These are phyloP conservation scores for Boletus rubescentipes DNA, from an alignment of 768 basidiomycete genomes.

Conservation along the genomic window DNA sequence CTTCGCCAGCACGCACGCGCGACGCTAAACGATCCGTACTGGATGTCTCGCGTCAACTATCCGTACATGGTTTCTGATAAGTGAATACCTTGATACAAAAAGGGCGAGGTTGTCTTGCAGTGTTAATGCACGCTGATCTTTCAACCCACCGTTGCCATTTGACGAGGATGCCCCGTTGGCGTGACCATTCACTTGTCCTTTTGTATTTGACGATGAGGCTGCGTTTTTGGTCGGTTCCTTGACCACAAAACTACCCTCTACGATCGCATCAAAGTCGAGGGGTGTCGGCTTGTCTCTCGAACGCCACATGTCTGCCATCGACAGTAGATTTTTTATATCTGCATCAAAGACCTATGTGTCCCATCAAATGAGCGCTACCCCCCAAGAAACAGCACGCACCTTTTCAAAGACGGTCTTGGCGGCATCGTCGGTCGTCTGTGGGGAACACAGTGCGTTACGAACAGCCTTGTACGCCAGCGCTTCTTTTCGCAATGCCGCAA, in stretches of 20 bases:
- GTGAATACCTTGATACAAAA: conserved; percentile 78
- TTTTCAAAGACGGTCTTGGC: conserved; percentile 82
- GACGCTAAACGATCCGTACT: conserved; percentile 81
- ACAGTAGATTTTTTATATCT: conserved; percentile 85
- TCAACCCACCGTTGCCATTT: conserved; percentile 44
- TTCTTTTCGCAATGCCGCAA: conserved; percentile 85
- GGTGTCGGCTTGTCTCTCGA: conserved; percentile 83
- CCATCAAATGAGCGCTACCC: not conserved
- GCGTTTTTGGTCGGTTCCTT: conserved; percentile 27
- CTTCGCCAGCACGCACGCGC: conserved; percentile 64
- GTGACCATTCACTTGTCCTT: conserved; percentile 28
- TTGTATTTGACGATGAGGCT: conserved; percentile 14
- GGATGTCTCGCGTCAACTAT: conserved; percentile 9
- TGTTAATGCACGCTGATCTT: conserved; percentile 78
- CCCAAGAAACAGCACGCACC: conserved; percentile 40
- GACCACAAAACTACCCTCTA: conserved; percentile 57
- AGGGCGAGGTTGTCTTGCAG: conserved; percentile 80
- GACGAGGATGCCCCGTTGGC: conserved; percentile 17
- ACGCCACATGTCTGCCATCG: conserved; percentile 98
- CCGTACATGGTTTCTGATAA: not conserved
- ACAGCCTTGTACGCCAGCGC: conserved; percentile 86
- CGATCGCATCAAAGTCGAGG: conserved; percentile 77
- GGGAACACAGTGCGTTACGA: conserved; percentile 59
- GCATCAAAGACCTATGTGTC: conserved; percentile 72
- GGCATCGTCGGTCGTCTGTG: conserved; percentile 42